Evolutionary conservation across 78 protist species (phyloP).

Genomic region (Pigoraptor vietnamica): DNA sequence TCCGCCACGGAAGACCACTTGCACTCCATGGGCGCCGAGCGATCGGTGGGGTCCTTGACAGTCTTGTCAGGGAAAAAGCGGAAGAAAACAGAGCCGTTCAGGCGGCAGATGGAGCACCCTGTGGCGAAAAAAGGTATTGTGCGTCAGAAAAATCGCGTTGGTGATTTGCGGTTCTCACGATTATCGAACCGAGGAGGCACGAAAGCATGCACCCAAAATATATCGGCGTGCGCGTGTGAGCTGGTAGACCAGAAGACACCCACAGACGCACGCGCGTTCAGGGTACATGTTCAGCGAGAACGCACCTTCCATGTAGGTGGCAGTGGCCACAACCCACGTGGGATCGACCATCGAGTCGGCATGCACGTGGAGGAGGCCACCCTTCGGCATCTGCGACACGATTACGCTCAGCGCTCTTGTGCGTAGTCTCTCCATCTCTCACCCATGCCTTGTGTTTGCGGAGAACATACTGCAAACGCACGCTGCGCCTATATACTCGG

Average conservation of each 20-base stretch:
- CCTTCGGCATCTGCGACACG: slow-evolving; percentile 2
- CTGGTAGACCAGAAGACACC: background rate
- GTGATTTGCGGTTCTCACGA: background rate
- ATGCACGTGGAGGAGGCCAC: slow-evolving; percentile 8
- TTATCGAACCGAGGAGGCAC: background rate
- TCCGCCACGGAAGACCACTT: background rate
- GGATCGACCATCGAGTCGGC: background rate
- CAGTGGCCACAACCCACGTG: background rate
- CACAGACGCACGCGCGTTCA: background rate
- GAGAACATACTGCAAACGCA: background rate
- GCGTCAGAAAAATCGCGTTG: background rate
- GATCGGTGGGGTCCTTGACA: background rate
- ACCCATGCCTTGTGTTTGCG: background rate
- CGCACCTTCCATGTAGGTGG: background rate
- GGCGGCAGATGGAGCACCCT: background rate
- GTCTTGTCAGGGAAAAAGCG: background rate
- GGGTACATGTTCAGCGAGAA: background rate
- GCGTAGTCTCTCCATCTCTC: background rate
- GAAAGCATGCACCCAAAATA: background rate
- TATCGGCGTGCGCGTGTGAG: too few species aligned
- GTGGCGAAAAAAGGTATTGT: background rate
- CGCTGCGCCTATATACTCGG: background rate
- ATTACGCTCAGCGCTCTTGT: background rate
- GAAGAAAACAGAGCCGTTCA: background rate
- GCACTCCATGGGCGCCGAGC: background rate